phyloP scores from a whole-genome alignment of 169 alveolate genomes.

The Cryptosporidium xiaoi region DNA sequence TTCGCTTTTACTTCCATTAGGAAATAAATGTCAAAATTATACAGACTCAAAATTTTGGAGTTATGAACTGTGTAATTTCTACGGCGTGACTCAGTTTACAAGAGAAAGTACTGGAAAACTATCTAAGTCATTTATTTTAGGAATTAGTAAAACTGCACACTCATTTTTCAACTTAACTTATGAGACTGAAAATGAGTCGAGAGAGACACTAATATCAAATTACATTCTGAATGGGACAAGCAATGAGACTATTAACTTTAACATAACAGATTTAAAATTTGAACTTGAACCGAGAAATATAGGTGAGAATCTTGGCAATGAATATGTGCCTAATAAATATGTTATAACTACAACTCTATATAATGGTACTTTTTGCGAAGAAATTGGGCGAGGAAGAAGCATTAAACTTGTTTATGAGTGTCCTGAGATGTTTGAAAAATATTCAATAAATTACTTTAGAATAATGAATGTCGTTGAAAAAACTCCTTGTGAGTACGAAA shows the following conservation, averaged over 20 bases:
- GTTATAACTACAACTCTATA: conserved; percentile 6
- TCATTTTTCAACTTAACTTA: not conserved
- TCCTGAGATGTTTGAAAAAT: conserved; percentile 32
- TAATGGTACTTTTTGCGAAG: conserved; percentile 44
- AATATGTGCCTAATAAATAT: conserved; percentile 19
- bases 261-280: not conserved
- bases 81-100: conserved; percentile 47
- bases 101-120: not conserved
- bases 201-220: conserved; percentile 15
- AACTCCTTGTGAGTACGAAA: conserved; percentile 52
- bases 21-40: conserved; percentile 45
- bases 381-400: conserved; percentile 20
- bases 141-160: conserved; percentile 2
- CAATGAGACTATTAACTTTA: not conserved
- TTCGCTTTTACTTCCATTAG: conserved; percentile 44
- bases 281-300: conserved; percentile 38
- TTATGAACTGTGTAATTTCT: conserved; percentile 41
- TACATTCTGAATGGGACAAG: conserved; percentile 1
- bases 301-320: not conserved
- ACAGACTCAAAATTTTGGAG: conserved; percentile 53
- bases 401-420: conserved; percentile 55
- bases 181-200: conserved; percentile 8
- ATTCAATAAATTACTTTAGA: conserved; percentile 21
- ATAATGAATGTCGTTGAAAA: conserved; percentile 45
- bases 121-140: conserved; percentile 4